These are phyloP conservation scores for Sonneratia alba DNA, from an alignment of 345 rosid species.

Conservation along the genomic window DNA sequence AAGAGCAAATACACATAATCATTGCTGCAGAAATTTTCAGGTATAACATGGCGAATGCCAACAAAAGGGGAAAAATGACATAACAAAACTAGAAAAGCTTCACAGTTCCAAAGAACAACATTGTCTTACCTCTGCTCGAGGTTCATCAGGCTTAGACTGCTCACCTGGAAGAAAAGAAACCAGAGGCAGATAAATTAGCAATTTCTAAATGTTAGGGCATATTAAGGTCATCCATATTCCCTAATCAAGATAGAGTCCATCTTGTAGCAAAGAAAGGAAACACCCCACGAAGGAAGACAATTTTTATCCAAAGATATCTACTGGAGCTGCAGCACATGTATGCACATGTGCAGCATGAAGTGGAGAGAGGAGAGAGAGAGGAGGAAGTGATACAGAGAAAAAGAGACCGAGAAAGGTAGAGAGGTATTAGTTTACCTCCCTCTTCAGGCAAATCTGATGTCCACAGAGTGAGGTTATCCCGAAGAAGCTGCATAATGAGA, in stretches of 20 bases:
- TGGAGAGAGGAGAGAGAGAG: too few species aligned
- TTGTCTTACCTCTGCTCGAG: constrained; percentile 39
- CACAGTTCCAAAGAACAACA: neutral
- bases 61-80: neutral
- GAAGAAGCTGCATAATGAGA: constrained; percentile 78
- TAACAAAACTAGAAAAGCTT: neutral
- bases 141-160: constrained; percentile 43
- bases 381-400: too few species aligned
- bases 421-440: constrained; percentile 38
- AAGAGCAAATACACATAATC: neutral
- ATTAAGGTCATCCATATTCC: neutral
- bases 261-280: too few species aligned
- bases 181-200: neutral
- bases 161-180: constrained; percentile 35
- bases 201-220: neutral
- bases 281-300: too few species aligned
- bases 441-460: constrained; percentile 78
- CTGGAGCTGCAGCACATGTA: too few species aligned
- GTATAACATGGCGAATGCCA: neutral
- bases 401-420: neutral
- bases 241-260: neutral
- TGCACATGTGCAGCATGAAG: too few species aligned
- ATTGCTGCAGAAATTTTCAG: neutral
- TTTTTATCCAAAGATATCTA: too few species aligned
- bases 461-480: constrained; percentile 83